Evolutionary conservation across 345 rosid species (phyloP), one percentile per base, ranked within the genome.

Genomic region (Sonneratia caseolaris): DNA sequence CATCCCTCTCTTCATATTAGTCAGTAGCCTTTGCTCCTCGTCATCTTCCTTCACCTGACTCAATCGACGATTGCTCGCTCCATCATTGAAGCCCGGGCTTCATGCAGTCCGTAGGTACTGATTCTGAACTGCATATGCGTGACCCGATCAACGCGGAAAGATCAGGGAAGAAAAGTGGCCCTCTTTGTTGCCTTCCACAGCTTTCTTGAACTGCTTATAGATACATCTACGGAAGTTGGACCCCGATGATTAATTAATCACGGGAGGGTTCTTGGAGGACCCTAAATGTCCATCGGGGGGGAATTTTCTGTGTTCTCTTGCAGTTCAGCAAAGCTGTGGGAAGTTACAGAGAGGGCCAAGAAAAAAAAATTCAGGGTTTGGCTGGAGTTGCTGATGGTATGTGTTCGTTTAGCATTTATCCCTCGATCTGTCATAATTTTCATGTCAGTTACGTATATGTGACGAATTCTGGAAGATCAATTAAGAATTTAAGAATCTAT

Each of bases 301-400:
- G 14, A 11, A 1, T 3, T 7, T 12, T 18, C 14, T 5, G 16
- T 19, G 3, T 22, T 74, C 68, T 21, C 24, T 74, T 80, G 89
- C 85, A 84, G 98, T 93, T 93, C 98, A 90, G 90, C 82, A 87
- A 89, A 89, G 98, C 97, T 93, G 98, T 93, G 98, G 98, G 97
- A 93, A 85, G 95, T 85, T 84, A 87, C 88, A 19, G 66, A 79
- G 70, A 82, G 88, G 82, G 77, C 84, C 95, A 87, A 77, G 45
- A 42, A 19, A 7, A 37, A 7, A 47, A 38, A 18, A 4, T 53
- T 53, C 59, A 53, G 22, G 59, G 7, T 21, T 1, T 18, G 22
- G 16, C 59, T 53, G 22, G 22, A 5, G 59, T 53, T 19, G 59
- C 22, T 21, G 22, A 3, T 53, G 22, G 59, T 18, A 53, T 53